Base-by-base conservation (phyloP, 1,139 yeast genomes). In the Yamadazyma conglobata region DNA sequence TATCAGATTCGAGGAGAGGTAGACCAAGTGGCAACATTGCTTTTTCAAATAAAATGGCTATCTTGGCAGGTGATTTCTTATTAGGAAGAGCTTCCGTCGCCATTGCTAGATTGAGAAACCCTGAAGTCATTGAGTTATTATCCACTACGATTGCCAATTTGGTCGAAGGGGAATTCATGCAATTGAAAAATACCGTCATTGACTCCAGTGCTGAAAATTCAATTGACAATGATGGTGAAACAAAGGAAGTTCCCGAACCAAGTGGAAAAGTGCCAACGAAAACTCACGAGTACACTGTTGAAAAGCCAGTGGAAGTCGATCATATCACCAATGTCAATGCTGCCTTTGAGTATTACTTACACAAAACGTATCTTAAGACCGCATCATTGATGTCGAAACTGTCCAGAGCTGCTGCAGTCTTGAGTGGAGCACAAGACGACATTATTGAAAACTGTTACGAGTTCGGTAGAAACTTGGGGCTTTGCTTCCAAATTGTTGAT, bases 121-220 rank as follows among this genome's bases (percentile, higher is more conserved):
- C 96, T n/a, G 97, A 91, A 62, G 98, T 91, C 30, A 89, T 88
- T 41, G 98, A 91, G 60, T 70, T 93, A 39, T 75, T 93, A 60
- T 87, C 96, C 4, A 91, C 96, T 6, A 84, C 96, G 23, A 91
- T 91, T 54, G 98, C 97, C 15, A 93, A 93, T 54, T 69, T 93
- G 39, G 98, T 91, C 1, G 98, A 93, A 60, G 98, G 98, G 28
- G 98, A 91, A 59, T 89, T 91, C 54, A 89, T 91, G 97, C 98
- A 91, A 61, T 73, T 91, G 63, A 89, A 89, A 48, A 91, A 91
- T 58, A 87, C 96, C 1, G 93, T 88, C 3, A 59, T 80, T 32
- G 60, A 49, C 38, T 49, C 46, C 27, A 77, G 66, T 34, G 71
- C 71, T 19, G 52, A 70, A 31, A 53, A 62, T 23, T 64, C 68